These are phyloP conservation scores for Massospora cicadina DNA, from an alignment of 371 early-diverging fungal species.

Conservation along the genomic window DNA sequence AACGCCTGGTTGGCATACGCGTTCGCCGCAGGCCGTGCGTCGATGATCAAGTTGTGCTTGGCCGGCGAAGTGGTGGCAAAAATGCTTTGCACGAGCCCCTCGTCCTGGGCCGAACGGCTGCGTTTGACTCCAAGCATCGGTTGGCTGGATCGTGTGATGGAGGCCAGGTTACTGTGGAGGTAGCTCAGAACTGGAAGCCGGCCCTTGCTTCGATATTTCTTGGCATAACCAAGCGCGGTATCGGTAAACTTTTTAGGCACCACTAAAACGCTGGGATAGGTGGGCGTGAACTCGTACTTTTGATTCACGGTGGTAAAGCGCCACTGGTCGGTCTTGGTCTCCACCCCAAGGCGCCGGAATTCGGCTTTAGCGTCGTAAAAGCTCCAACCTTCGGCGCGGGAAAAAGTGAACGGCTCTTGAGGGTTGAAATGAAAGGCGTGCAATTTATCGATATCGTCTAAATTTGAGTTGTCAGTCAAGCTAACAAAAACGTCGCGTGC, in stretches of 20 bases:
- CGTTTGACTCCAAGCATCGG: constrained; percentile 88
- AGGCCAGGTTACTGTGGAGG: constrained; percentile 62
- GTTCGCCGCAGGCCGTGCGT: constrained; percentile 87
- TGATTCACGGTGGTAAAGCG: constrained; percentile 56
- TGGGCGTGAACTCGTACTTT: constrained; percentile 66
- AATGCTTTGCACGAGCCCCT: constrained; percentile 83
- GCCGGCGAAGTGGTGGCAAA: constrained; percentile 36
- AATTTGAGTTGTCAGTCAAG: not conserved
- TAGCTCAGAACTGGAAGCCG: constrained; percentile 83
- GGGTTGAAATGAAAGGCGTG: constrained; percentile 65
- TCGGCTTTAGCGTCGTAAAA: constrained; percentile 61
- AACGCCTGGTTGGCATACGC: constrained; percentile 85
- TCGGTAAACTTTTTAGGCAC: constrained; percentile 85
- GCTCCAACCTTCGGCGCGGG: constrained; percentile 36
- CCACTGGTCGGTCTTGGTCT: constrained; percentile 46
- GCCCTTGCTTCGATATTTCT: constrained; percentile 75
- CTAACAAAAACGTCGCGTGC: too few species aligned
- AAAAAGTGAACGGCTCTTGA: constrained; percentile 20
- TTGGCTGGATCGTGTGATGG: constrained; percentile 85
- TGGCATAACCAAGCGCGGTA: constrained; percentile 69
- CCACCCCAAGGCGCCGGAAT: constrained; percentile 75
- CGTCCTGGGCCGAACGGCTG: constrained; percentile 89
- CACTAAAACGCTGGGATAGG: constrained; percentile 69
- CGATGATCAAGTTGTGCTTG: constrained; percentile 65
- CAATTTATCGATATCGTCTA: constrained; percentile 49